Evolutionary conservation across 192 early-diverging fungal genomes (phyloP), one percentile per base, ranked within the genome.

Genomic region (Backusella liffmaniae): DNA sequence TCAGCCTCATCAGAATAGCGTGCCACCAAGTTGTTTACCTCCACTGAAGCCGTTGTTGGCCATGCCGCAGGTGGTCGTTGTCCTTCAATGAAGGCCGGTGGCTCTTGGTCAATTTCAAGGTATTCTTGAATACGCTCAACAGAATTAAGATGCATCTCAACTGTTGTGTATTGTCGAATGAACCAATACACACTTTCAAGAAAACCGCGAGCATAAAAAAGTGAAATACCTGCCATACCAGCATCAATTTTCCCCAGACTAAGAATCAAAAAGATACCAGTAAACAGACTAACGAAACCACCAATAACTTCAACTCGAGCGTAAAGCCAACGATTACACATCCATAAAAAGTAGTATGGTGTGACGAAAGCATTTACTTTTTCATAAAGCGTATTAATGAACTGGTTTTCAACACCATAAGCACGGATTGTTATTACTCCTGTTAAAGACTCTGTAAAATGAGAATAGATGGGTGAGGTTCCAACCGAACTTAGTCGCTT

Each of bases 121-220:
- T 96, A 98, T 84, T 97, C 95, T 42, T 87, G 74, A 9, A 96
- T 79, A 16, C 96, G 90, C 82, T 98, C 96, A 34, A 96, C 93
- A 10, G 91, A 85, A 74, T 94, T 96, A 86, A 96, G 87, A 78
- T 83, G 87, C 88, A 96, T 93, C 77, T 98, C 96, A 80, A 94
- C 90, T 62, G 89, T 83, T 32, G 88, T 86, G 81, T 92, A 94
- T 51, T 86, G 82, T 59, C 93, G 87, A 35, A 95, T 67, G 35
- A 75, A 67, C 74, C 74, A 75, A 29, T 79, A 73, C 15, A 95
- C 82, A 75, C 87, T 88, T 53, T 92, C 89, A 10, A 92, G 90
- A 79, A 98, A 96, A 46, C 87, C 89, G 4, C 94, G 84, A 0
- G 97, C 90, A 77, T 95, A 98, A 70, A 91, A 90, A 15, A 98